Evolutionary conservation across 352 stramenopile genomes (phyloP), one percentile per base, ranked within the genome.

Genomic region (Phytophthora brassicae): DNA sequence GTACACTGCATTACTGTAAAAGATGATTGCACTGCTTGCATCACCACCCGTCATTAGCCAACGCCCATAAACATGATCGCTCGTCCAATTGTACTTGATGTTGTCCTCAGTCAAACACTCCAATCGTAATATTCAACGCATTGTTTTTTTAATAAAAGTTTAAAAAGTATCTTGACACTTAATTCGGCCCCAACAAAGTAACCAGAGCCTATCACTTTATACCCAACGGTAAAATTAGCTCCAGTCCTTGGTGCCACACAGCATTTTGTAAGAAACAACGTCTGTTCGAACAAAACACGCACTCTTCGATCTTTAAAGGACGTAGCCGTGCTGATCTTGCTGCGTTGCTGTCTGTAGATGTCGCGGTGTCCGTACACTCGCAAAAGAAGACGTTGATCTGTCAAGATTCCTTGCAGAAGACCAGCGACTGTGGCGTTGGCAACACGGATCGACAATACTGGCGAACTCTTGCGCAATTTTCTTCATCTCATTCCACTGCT

Each of bases 301-400:
- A n/a, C n/a, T n/a, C n/a, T n/a, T 35, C 4, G 53, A 59, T 68
- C 61, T 65, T 70, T 20, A 67, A 58, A 67, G n/a, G 49, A 35
- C 33, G 56, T 58, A 47, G 46, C 42, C 19, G 4, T 9, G 16
- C 36, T 8, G 43, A 58, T 48, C 26, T 24, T n/a, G 22, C 6
- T 12, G 48, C 14, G 20, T 12, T 24, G 31, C n/a, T n/a, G n/a
- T n/a, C n/a, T n/a, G n/a, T n/a, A n/a, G 9, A 24, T 7, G 33
- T 23, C 20, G 28, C 33, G 28, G 17, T 3, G 4, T 22, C 35
- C 42, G 23, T 16, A 16, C 16, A n/a, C 14, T 42, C 22, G 9
- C 38, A 29, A 16, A 42, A 14, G 16, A 8, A 11, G 35, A 17
- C 23, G 7, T 9, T 9, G 6, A 13, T 43, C n/a, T 11, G 14